phyloP scores from a whole-genome alignment of 345 rosid genomes.

The Kandelia obovata region DNA sequence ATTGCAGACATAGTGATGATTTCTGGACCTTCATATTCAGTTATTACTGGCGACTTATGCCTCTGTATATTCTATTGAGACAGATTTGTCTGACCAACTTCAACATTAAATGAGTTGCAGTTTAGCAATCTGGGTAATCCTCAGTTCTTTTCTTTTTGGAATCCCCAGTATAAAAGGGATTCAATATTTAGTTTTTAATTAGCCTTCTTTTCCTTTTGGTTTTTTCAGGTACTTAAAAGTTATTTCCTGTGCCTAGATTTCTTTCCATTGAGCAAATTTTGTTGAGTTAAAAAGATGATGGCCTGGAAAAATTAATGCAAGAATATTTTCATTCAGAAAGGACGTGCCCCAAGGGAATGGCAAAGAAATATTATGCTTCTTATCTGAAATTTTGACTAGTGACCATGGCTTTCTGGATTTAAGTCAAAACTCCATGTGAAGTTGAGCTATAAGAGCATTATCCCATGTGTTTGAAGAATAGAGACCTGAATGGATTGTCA shows the following conservation, averaged over 20 bases:
- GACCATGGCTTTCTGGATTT: background rate
- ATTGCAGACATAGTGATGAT: constrained; percentile 22
- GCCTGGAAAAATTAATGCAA: constrained; percentile 8
- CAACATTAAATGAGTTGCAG: constrained; percentile 16
- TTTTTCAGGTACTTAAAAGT: background rate
- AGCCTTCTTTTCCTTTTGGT: background rate
- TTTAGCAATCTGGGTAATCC: constrained; percentile 5
- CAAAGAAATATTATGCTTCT: background rate
- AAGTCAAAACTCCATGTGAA: constrained; percentile 10
- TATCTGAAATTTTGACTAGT: background rate
- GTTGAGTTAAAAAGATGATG: background rate
- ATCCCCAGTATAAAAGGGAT: background rate
- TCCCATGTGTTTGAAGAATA: constrained; percentile 13
- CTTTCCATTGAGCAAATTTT: constrained; percentile 2
- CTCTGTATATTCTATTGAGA: constrained; percentile 21
- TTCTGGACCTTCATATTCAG: constrained; percentile 17
- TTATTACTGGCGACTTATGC: constrained; percentile 15
- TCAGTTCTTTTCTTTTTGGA: background rate
- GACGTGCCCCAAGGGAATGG: background rate
- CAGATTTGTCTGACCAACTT: constrained; percentile 14
- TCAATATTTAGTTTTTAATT: background rate
- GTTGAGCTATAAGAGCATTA: background rate
- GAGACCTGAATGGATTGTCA: constrained; percentile 8
- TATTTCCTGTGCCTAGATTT: constrained; percentile 5
- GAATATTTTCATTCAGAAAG: constrained; percentile 5